Base-by-base conservation (phyloP, 495 filamentous ascomycete species). In the Xylaria acuta region DNA sequence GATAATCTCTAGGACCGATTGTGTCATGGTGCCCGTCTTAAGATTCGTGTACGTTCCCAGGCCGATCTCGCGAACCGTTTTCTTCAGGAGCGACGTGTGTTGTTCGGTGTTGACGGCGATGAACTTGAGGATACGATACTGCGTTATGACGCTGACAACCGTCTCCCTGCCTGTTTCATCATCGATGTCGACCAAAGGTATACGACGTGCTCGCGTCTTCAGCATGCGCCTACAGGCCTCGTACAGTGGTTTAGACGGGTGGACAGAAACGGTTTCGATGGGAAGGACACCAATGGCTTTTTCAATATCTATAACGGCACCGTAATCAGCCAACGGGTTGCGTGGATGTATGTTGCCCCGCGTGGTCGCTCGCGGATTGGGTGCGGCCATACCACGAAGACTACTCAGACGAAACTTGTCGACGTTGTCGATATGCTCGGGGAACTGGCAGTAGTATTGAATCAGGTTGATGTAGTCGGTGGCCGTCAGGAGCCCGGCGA, bases 401-500 rank as follows among this genome's bases (percentile, higher is more conserved):
- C 93, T 97, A 84, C 93, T 94, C 63, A 99, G 84, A 43, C 93
- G 93, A 82, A 99, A 98, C 78, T 97, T 92, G 77, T 98, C 96
- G 77, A 98, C 92, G 77, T 94, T 88, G 69, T 90, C 89, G 67
- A 99, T 87, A 16, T 93, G 91, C 56, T 95, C 93, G 20, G 97
- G 97, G 76, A 95, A 97, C 83, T 98, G 95, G 90, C 96, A 98
- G 84, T 98, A 98, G 81, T 98, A 99, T 82, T 98, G 97, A 66
- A 99, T 97, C 68, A 99, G 92, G 80, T 99, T 99, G 85, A 99
- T 93, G 81, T 96, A 99, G 81, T 99, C 96, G 73, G 94, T 96
- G 59, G 93, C 97, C 27, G 96, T 98, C 77, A 99, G 87, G 32
- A 98, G 86, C 64, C 96, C 96, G 32, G 97, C 96, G 79, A 98